Evolutionary conservation across 495 filamentous ascomycete species (phyloP), one percentile per base, ranked within the genome.

Genomic region (Hypoxylon crocopeplum): DNA sequence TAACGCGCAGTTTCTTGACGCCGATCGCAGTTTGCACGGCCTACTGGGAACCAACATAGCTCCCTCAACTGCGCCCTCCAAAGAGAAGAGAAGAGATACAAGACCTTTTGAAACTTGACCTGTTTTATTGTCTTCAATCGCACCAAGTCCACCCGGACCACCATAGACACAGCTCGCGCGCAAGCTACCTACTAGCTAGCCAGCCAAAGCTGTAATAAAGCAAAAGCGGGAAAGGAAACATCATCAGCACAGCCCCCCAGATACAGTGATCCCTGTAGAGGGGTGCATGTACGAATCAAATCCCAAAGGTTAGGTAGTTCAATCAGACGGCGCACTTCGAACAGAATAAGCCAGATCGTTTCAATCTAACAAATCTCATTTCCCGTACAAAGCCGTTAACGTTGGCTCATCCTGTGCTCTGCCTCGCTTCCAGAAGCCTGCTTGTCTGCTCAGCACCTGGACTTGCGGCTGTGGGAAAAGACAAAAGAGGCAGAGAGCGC

Each of bases 311-410:
- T n/a, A 40, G 37, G 56, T 59, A 59, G 41, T 39, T 51, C 34
- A 38, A 45, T 51, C 41, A 52, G 48, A 54, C 47, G 52, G 48
- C 44, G 34, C 39, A 51, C 38, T 22, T 54, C 20, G 44, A 52
- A 29, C 60, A 46, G 45, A 64, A 64, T 57, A 64, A 64, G 59
- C 59, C 59, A 63, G 59, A 53, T 63, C 48, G 34, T 45, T 63
- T 39, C 36, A 50, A 40, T 56, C 53, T 53, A 58, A 45, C 59
- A 49, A 56, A 36, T 47, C 36, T 42, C 30, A 42, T 48, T 15
- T 59, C 24, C 19, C 50, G 48, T 39, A 46, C 41, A 41, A 53
- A 54, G 15, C 40, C 30, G 55, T 48, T 39, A 48, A 54, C 37
- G 34, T 44, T 47, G 46, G 60, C 22, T 36, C 8, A 25, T 48